Evolutionary conservation across 1,284 basidiomycete species (phyloP), one percentile per base, ranked within the genome.

Genomic region (Cystobasidiaceae sp.): DNA sequence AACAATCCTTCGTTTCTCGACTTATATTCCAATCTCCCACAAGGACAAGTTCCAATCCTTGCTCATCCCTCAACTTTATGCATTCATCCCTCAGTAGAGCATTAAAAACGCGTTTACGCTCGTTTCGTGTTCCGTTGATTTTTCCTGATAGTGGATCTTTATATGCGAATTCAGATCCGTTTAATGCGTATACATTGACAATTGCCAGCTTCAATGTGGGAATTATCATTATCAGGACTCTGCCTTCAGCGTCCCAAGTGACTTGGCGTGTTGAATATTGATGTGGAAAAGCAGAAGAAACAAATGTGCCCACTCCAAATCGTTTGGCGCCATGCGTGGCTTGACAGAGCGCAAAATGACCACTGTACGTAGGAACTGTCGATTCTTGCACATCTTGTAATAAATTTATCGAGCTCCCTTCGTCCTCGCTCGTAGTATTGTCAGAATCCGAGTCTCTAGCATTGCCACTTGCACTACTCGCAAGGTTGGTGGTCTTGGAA

Each of bases 21-120:
- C 57, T 60, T 28, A 70, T 70, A 39, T 70, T 70, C 64, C 68
- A 70, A 37, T 70, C 69, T 37, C 69, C 69, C 21, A 68, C 43
- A 25, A 67, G 49, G 30, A 67, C 43, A 32, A 66, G 30, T 21
- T 52, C 30, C 11, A 57, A 30, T 23, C 62, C 63, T 28, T 41
- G 37, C 37, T 56, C 33, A 19, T 65, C n/a, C n/a, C n/a, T 44
- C 55, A 67, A 25, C 6, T 61, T 46, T 21, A 44, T 23, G 2
- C 59, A 43, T 34, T 69, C 68, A 8, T 52, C 43, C 46, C 49
- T 46, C 3, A 70, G 32, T 15, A 70, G 67, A 28, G 55, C 43
- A 30, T 70, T 70, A 51, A 70, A 70, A n/a, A 58, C 67, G 19
- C 69, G 57, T 32, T 70, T 70, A 3, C 69, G 56, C 34, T 70